phyloP scores from a whole-genome alignment of 1,139 yeast species.

The Kurtzmaniella quercitrusa region DNA sequence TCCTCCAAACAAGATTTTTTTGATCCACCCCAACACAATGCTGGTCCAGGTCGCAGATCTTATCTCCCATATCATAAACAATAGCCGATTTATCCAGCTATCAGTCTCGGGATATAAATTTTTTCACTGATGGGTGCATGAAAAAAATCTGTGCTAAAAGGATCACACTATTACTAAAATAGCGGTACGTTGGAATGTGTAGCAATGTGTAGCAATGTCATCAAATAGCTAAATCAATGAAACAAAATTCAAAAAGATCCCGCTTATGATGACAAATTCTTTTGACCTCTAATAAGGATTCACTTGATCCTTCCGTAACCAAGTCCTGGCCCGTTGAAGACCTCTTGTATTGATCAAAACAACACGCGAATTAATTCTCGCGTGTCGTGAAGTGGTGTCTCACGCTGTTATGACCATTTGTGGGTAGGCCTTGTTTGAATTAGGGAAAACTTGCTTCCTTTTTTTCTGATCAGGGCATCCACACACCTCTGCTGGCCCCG shows the following conservation, averaged over 20 bases:
- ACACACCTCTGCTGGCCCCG: background rate
- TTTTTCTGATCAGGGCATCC: background rate
- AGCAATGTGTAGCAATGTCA: too few species aligned
- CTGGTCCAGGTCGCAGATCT: background rate
- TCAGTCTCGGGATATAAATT: too few species aligned
- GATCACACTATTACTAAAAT: too few species aligned
- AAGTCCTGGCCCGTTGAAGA: background rate
- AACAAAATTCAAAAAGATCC: too few species aligned
- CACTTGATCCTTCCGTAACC: background rate
- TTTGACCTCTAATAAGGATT: too few species aligned
- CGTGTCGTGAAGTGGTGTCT: background rate
- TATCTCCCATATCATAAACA: background rate
- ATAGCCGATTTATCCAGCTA: background rate
- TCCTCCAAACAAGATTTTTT: too few species aligned
- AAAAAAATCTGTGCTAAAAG: too few species aligned
- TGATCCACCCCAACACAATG: background rate
- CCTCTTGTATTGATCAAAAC: background rate
- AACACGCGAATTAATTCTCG: background rate
- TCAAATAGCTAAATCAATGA: too few species aligned
- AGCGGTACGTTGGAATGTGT: too few species aligned
- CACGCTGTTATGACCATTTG: background rate
- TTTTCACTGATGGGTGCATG: too few species aligned
- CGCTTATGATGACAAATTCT: too few species aligned
- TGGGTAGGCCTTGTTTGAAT: background rate
- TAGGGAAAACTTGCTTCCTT: background rate